A percentile compares a stretch with the other conserved stretches of the same genome.
Conservation (phyloP, 2,329 filamentous ascomycete species). For the Pyricularia pennisetigena region DNA sequence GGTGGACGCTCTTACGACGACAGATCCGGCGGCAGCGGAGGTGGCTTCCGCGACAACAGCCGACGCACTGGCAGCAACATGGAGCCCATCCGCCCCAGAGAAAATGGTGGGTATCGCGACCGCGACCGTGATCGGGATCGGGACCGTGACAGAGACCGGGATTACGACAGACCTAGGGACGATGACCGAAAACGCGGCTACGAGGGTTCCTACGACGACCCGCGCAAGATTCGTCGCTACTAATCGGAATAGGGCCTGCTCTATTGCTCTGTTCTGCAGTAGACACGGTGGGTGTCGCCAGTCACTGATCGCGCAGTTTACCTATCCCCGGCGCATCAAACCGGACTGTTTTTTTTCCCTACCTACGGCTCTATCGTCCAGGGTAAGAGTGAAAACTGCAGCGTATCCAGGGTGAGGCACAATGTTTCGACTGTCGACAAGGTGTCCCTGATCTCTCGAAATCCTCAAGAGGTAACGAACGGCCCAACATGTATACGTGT, state of each 20-base stretch:
- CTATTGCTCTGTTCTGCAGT: constrained; percentile 19
- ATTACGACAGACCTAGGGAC: constrained; percentile 41
- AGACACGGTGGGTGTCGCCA: constrained; percentile 33
- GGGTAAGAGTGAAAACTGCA: constrained; percentile 8
- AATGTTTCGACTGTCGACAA: not conserved
- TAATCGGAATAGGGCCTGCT: constrained; percentile 26
- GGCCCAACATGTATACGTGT: not conserved
- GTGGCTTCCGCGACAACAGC: constrained; percentile 17
- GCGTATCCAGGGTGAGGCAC: not conserved
- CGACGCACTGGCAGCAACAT: constrained; percentile 20
- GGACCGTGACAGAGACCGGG: constrained; percentile 27
- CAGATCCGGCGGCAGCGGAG: constrained; percentile 25
- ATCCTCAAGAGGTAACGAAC: not conserved
- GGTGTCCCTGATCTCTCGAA: not conserved
- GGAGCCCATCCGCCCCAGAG: constrained; percentile 15
- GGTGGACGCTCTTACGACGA: constrained; percentile 35
- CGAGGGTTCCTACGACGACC: constrained; percentile 76
- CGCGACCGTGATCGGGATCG: constrained; percentile 34
- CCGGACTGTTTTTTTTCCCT: constrained; percentile 8
- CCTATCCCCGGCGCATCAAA: not conserved
- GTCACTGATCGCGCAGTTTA: constrained; percentile 12
- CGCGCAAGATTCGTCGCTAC: constrained; percentile 55
- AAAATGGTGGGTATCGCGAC: constrained; percentile 36
- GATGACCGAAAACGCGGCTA: constrained; percentile 60
- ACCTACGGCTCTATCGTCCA: constrained; percentile 5